Conservation (phyloP, 2,329 filamentous ascomycete species). For the Daldinia sp. region DNA sequence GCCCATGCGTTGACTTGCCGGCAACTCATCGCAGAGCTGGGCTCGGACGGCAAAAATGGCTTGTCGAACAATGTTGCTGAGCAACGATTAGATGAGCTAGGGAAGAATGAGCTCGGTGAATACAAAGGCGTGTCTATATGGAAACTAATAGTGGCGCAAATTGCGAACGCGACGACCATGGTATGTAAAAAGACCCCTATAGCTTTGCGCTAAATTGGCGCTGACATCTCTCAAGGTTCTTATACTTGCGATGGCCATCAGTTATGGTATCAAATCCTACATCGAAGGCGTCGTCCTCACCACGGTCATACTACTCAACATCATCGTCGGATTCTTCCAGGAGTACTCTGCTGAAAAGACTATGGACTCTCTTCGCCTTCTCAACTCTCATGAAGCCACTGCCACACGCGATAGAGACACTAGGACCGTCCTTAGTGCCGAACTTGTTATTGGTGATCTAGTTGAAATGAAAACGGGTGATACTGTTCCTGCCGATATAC, state of each 20-base stretch:
- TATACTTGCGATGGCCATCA: conserved; percentile 61
- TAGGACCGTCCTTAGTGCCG: conserved; percentile 59
- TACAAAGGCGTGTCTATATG: conserved; percentile 61
- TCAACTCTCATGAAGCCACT: conserved; percentile 59
- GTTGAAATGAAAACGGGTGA: conserved; percentile 62
- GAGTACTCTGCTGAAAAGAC: conserved; percentile 65
- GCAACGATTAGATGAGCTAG: conserved; percentile 62
- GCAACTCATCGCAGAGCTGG: conserved; percentile 59
- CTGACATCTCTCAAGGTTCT: conserved; percentile 48
- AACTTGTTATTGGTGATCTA: conserved; percentile 66
- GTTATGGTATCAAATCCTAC: conserved; percentile 60
- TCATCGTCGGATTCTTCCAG: conserved; percentile 63
- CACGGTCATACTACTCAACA: conserved; percentile 61
- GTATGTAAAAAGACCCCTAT: conserved; percentile 47
- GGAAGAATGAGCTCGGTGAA: conserved; percentile 66
- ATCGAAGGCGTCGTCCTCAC: conserved; percentile 65
- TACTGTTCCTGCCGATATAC: conserved; percentile 52
- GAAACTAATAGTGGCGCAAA: conserved; percentile 68
- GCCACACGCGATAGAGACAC: conserved; percentile 60
- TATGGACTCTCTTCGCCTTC: conserved; percentile 60
- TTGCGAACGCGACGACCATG: conserved; percentile 73
- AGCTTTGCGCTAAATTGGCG: background rate
- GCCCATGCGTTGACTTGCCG: conserved; percentile 62
- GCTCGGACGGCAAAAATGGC: conserved; percentile 62
- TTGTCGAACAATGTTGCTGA: conserved; percentile 60